Percentiles rank a stretch among this genome's conserved stretches.
Evolutionary conservation across 2,329 filamentous ascomycete genomes (phyloP).

Genomic region (Xylaria sp.): DNA sequence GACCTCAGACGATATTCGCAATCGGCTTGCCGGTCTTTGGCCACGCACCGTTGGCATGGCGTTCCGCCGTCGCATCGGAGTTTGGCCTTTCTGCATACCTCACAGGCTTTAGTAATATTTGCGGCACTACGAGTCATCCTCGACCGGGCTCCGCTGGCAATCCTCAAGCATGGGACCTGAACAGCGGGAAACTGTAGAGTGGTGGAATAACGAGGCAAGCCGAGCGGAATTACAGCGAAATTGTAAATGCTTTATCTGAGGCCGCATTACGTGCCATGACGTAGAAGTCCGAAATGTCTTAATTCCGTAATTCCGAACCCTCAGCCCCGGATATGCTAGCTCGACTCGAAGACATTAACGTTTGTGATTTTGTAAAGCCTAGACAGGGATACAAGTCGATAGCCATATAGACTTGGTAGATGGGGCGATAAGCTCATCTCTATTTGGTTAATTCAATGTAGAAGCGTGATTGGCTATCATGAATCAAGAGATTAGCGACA

Average conservation of each 20-base stretch:
- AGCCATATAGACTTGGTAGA: neutral
- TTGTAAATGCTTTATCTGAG: neutral
- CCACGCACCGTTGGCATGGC: slow-evolving; percentile 23
- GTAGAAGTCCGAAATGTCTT: neutral
- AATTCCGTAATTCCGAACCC: slow-evolving; percentile 23
- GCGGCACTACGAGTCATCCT: slow-evolving; percentile 13
- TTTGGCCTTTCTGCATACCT: slow-evolving; percentile 28
- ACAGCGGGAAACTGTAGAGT: neutral
- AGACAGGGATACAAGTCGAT: neutral
- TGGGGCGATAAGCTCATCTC: neutral
- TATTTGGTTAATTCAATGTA: neutral
- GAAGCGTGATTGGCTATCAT: neutral
- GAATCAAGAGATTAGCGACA: neutral
- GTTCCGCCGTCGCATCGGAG: slow-evolving; percentile 24
- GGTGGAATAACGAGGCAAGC: neutral
- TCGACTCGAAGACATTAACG: neutral
- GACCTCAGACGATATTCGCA: slow-evolving; percentile 22
- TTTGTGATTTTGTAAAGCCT: neutral
- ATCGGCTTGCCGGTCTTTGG: slow-evolving; percentile 16
- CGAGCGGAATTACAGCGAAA: slow-evolving; percentile 8
- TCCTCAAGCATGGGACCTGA: neutral
- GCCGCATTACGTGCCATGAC: neutral
- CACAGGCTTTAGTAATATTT: slow-evolving; percentile 27
- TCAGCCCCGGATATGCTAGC: neutral
- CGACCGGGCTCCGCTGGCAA: neutral